Evolutionary conservation across 1,284 basidiomycete genomes (phyloP), one percentile per base, ranked within the genome.

Genomic region (Golubevia sp.): DNA sequence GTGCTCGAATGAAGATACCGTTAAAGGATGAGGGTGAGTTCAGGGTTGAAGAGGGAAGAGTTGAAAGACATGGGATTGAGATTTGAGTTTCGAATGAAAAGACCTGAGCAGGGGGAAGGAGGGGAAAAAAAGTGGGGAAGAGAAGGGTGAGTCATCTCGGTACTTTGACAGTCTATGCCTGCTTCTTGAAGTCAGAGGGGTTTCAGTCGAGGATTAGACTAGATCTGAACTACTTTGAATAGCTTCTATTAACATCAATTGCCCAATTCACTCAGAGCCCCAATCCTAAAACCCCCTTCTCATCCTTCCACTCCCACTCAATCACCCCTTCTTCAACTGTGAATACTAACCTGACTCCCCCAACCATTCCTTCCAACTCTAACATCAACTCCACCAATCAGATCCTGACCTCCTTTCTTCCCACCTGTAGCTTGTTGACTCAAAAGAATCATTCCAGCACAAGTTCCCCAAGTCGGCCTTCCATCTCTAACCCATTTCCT

Each of bases 1-100:
- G 96, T 44, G 96, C 96, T 49, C 96, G 92, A 74, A 99, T 99
- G 85, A 99, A 99, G 52, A 97, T 88, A 0, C 92, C 93, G 38
- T 88, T 90, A 84, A 95, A 97, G 0, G 92, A 89, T 48, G 84
- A 81, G 1, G 88, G 84, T 0, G 91, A 81, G 56, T 91, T 85
- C 34, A 87, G 85, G 5, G 48, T 3, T 15, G 44, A 58, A 23
- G 59, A 3, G 25, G 53, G 24, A 5, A 34, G 30, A 5, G 30
- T 34, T 5, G 55, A 64, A 13, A 97, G 85, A 25, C 88, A 89
- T 11, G 88, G 86, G 2, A 95, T 90, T 21, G 85, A 78, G 11
- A 98, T 86, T 0, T 89, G 87, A 0, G 89, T 90, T 82, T 97
- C 93, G 79, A 98, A 98, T 1, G 92, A 94, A 79, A 95, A 94